A percentile compares a stretch with the other conserved stretches of the same genome.
phyloP scores from a whole-genome alignment of 208 protist species.

The Trypanosoma mega region DNA sequence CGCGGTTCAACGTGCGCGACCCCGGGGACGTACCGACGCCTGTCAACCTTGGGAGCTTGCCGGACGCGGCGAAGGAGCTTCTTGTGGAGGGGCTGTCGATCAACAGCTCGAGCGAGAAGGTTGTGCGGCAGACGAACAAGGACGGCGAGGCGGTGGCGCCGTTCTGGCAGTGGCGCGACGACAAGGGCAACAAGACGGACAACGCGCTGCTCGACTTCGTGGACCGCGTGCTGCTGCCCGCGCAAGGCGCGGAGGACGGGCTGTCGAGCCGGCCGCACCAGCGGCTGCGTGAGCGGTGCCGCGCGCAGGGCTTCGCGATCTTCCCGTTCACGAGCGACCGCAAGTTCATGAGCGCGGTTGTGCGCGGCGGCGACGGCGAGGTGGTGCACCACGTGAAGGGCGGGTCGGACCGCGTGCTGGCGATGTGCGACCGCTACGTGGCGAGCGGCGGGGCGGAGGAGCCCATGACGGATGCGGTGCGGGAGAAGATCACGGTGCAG shows the following conservation, averaged over 20 bases:
- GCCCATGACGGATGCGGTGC: conserved; percentile 34
- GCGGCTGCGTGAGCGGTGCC: conserved; percentile 38
- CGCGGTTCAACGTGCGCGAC: conserved; percentile 43
- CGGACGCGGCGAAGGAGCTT: conserved; percentile 6
- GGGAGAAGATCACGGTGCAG: conserved; percentile 38
- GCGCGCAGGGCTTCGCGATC: conserved; percentile 45
- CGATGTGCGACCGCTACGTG: conserved; percentile 69
- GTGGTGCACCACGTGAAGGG: conserved; percentile 88
- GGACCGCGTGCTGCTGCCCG: conserved; percentile 42
- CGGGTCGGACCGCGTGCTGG: conserved; percentile 89
- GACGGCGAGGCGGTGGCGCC: conserved; percentile 29
- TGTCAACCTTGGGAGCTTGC: conserved; percentile 27
- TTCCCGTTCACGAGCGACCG: conserved; percentile 87
- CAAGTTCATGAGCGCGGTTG: conserved; percentile 87
- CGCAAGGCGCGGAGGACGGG: conserved; percentile 23
- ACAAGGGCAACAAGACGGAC: conserved; percentile 89
- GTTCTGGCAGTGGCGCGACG: conserved; percentile 61
- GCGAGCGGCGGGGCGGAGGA: conserved; percentile 48
- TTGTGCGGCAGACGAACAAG: conserved; percentile 33
- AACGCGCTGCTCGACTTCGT: conserved; percentile 82
- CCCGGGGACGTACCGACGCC: conserved; percentile 53
- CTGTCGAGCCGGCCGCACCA: conserved; percentile 51
- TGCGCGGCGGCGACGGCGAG: conserved; percentile 36
- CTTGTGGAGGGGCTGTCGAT: conserved; percentile 54
- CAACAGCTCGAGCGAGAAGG: conserved; percentile 85